Conservation (phyloP, 129 eudicot species). For the Deinandra increscens region DNA sequence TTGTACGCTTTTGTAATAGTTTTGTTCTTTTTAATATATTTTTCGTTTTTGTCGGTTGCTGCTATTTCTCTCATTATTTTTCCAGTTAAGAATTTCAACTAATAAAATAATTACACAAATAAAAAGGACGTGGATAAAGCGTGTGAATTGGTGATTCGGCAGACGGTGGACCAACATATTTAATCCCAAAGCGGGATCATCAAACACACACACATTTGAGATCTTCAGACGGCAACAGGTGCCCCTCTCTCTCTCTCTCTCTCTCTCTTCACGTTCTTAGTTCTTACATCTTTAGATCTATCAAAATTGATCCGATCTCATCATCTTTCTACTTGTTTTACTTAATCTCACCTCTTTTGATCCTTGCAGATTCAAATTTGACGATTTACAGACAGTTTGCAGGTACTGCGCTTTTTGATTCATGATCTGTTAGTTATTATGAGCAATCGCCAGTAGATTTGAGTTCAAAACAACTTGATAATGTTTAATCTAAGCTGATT, state of each 20-base stretch:
- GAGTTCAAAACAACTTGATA: background rate
- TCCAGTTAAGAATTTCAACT: too few relatives aligned
- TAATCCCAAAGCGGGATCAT: slow-evolving; percentile 24
- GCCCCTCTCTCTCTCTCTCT: slow-evolving; percentile 6
- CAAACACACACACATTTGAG: slow-evolving; percentile 14
- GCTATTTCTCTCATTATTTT: background rate
- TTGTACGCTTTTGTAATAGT: too few relatives aligned
- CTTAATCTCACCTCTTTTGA: slow-evolving; percentile 7
- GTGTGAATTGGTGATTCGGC: slow-evolving; percentile 8
- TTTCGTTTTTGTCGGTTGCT: background rate
- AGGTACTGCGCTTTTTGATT: slow-evolving; percentile 22
- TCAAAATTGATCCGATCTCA: slow-evolving; percentile 11
- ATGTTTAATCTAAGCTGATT: slow-evolving; percentile 7
- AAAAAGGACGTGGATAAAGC: slow-evolving; percentile 26
- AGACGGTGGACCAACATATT: slow-evolving; percentile 36
- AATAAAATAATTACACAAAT: background rate
- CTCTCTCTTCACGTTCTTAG: slow-evolving; percentile 2
- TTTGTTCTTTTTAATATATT: too few relatives aligned
- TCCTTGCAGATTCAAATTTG: slow-evolving; percentile 23
- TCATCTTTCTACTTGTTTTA: background rate
- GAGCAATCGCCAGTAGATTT: background rate
- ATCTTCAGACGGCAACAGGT: slow-evolving; percentile 25
- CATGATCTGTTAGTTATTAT: slow-evolving; percentile 19
- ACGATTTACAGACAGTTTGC: slow-evolving; percentile 16
- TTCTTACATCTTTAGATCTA: slow-evolving; percentile 26